Evolutionary conservation across 2,329 filamentous ascomycete species (phyloP).

Genomic region (Aspergillus glaucus): DNA sequence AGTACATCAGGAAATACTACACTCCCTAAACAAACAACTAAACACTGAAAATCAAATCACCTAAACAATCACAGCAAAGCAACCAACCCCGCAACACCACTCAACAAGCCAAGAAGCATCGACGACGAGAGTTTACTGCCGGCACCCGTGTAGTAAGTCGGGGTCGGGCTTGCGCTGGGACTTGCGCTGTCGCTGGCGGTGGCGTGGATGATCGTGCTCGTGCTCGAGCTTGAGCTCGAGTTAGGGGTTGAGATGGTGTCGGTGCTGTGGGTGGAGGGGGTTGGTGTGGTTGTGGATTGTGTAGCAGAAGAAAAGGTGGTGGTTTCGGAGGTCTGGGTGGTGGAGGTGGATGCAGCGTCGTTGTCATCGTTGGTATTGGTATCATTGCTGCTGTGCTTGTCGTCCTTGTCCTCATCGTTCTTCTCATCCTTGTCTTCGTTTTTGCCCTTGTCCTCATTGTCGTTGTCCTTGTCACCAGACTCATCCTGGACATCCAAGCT

Average conservation of each 20-base stretch:
- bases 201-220: background rate
- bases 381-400: background rate
- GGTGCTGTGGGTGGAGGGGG: background rate
- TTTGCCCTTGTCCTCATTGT: background rate
- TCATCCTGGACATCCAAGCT: conserved; percentile 52
- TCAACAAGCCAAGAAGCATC: conserved; percentile 16
- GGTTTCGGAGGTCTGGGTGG: background rate
- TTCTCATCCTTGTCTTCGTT: background rate
- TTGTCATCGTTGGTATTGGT: background rate
- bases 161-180: background rate
- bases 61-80: conserved; percentile 19
- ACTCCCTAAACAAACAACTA: background rate
- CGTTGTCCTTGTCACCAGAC: conserved; percentile 25
- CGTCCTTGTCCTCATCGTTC: background rate
- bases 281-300: too few relatives aligned
- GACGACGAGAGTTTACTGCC: conserved; percentile 17
- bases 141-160: conserved; percentile 3
- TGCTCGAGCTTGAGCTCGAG: background rate
- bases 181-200: background rate
- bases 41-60: background rate
- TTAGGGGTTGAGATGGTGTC: background rate
- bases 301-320: background rate
- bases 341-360: background rate
- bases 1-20: background rate
- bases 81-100: conserved; percentile 22